Percentiles rank a stretch among this genome's conserved stretches.
Conservation (phyloP, 2,329 filamentous ascomycete species). For the Xylaria sp. region DNA sequence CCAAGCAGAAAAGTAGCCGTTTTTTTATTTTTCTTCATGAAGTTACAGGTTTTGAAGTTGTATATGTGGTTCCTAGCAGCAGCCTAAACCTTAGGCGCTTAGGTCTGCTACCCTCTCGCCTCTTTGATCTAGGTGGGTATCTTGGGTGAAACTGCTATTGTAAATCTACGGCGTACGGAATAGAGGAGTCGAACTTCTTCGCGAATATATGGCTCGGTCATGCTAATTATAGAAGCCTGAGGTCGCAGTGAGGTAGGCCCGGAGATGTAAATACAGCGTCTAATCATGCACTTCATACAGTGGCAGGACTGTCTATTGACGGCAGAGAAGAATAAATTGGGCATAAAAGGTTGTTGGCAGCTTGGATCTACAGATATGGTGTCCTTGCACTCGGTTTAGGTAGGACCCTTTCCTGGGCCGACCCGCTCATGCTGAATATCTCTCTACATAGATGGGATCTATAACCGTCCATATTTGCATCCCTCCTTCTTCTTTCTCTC, state of each 20-base stretch:
- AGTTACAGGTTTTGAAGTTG: background rate
- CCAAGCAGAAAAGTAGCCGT: background rate
- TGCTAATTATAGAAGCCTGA: slow-evolving; percentile 29
- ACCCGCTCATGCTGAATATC: slow-evolving; percentile 7
- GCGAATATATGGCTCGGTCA: background rate
- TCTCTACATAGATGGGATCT: background rate
- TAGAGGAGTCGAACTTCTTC: background rate
- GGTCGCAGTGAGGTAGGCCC: slow-evolving; percentile 2
- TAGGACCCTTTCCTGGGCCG: slow-evolving; percentile 17
- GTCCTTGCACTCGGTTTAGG: background rate
- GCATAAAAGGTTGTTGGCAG: background rate
- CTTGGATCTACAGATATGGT: background rate
- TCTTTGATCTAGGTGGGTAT: no score
- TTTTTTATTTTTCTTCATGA: background rate
- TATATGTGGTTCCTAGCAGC: background rate
- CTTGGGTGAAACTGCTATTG: background rate
- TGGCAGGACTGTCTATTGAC: background rate
- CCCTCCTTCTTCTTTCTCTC: no score
- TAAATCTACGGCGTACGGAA: background rate
- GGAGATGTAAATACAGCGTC: background rate
- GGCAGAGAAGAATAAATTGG: background rate
- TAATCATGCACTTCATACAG: background rate
- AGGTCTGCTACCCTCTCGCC: background rate
- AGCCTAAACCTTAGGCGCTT: background rate
- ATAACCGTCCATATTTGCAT: background rate